phyloP scores from a whole-genome alignment of 164 flowering plant species.

The Protea cynaroides region DNA sequence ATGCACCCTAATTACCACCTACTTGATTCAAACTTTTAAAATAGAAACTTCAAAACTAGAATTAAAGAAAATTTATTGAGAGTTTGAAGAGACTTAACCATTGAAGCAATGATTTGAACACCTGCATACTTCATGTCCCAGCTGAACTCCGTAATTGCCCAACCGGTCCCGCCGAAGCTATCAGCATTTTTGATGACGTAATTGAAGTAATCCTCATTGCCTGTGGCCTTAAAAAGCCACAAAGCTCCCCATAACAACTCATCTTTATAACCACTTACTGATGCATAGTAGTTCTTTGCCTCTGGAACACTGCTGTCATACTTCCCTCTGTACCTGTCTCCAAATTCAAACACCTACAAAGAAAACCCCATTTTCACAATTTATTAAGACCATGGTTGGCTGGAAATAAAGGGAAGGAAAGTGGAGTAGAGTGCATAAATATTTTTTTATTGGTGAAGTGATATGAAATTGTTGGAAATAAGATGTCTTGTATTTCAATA shows the following conservation, averaged over 20 bases:
- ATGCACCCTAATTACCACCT: too few species aligned
- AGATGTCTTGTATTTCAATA: too few species aligned
- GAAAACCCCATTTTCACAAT: too few species aligned
- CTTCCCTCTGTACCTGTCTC: slow-evolving; percentile 70
- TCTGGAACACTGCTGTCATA: slow-evolving; percentile 63
- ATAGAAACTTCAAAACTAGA: too few species aligned
- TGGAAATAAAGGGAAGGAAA: too few species aligned
- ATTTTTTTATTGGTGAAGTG: too few species aligned
- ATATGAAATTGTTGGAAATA: too few species aligned
- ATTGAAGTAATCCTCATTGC: slow-evolving; percentile 37
- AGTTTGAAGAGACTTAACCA: slow-evolving; percentile 37
- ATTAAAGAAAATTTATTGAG: neutral
- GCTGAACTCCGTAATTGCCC: slow-evolving; percentile 86
- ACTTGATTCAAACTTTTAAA: too few species aligned
- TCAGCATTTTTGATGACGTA: slow-evolving; percentile 53
- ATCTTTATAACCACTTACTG: slow-evolving; percentile 89
- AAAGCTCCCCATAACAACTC: slow-evolving; percentile 93
- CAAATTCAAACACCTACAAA: slow-evolving; percentile 77
- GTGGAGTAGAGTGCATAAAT: too few species aligned
- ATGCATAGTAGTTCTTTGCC: slow-evolving; percentile 79
- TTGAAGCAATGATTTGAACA: slow-evolving; percentile 63
- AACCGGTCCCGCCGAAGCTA: slow-evolving; percentile 72
- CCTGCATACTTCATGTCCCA: slow-evolving; percentile 96
- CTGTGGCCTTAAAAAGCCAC: slow-evolving; percentile 96
- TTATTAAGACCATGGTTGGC: too few species aligned